Percentiles rank a stretch among this genome's conserved stretches.
Conservation (phyloP, 1,139 yeast species). For the Taphrina pruni region DNA sequence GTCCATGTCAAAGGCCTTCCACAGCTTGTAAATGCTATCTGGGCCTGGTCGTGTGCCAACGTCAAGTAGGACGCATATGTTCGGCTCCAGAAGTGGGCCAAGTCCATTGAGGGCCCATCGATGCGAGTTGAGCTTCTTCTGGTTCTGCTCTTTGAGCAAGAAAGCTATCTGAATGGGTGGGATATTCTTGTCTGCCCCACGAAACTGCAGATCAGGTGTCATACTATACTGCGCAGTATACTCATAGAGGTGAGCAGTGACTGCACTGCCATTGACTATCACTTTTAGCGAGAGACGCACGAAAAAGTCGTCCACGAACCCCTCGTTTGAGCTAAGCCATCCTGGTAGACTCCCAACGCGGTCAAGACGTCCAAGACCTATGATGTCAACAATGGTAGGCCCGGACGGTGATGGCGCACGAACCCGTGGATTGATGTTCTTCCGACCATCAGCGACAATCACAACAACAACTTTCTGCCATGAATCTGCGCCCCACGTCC, state of each 20-base stretch:
- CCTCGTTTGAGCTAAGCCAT: slow-evolving; percentile 84
- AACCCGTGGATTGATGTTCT: slow-evolving; percentile 76
- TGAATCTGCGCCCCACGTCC: slow-evolving; percentile 92
- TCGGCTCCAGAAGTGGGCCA: slow-evolving; percentile 84
- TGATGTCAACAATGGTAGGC: background rate
- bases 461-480: slow-evolving; percentile 95
- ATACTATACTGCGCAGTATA: slow-evolving; percentile 68
- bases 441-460: slow-evolving; percentile 91
- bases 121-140: slow-evolving; percentile 92
- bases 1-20: slow-evolving; percentile 88
- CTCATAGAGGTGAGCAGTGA: slow-evolving; percentile 75
- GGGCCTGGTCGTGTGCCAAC: slow-evolving; percentile 95
- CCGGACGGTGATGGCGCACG: background rate
- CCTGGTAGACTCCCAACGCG: slow-evolving; percentile 93
- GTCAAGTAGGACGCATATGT: slow-evolving; percentile 80
- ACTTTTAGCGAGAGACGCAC: too few relatives aligned
- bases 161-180: slow-evolving; percentile 88
- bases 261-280: slow-evolving; percentile 69
- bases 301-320: background rate
- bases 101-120: slow-evolving; percentile 90
- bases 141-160: slow-evolving; percentile 76
- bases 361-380: slow-evolving; percentile 71
- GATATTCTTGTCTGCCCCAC: slow-evolving; percentile 61
- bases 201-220: slow-evolving; percentile 59
- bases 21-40: slow-evolving; percentile 78